phyloP scores from a whole-genome alignment of 768 basidiomycete species.

The Trametes cinnabarina region DNA sequence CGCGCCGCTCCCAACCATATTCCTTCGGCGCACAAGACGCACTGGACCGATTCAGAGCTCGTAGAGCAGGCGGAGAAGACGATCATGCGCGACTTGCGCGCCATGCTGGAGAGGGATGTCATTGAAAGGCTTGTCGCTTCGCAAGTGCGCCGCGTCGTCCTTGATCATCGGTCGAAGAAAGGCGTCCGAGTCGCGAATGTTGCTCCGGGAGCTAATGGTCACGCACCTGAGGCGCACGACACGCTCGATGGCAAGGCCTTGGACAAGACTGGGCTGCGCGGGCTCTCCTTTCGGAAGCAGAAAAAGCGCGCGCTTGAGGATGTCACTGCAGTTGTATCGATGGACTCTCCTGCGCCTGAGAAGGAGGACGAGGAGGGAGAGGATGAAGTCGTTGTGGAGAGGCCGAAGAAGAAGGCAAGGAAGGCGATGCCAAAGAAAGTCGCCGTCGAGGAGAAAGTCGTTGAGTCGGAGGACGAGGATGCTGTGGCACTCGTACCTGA shows the following conservation, averaged over 20 bases:
- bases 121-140: conserved; percentile 55
- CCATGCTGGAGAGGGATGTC: conserved; percentile 62
- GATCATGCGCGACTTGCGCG: conserved; percentile 56
- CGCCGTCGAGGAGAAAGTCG: conserved; percentile 34
- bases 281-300: conserved; percentile 44
- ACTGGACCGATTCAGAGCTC: conserved; percentile 54
- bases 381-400: conserved; percentile 19
- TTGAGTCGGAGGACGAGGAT: conserved; percentile 61
- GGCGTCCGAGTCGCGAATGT: conserved; percentile 24
- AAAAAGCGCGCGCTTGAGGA: conserved; percentile 39
- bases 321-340: neutral
- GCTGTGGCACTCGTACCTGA: conserved; percentile 22
- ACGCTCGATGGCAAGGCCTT: conserved; percentile 38
- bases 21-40: conserved; percentile 38
- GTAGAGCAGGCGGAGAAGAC: conserved; percentile 53
- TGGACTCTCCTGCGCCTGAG: conserved; percentile 20
- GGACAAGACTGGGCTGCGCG: conserved; percentile 44
- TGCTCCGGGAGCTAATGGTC: conserved; percentile 19
- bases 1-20: conserved; percentile 38
- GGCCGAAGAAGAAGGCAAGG: conserved; percentile 31
- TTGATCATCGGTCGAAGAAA: conserved; percentile 49
- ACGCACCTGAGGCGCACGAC: conserved; percentile 39
- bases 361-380: conserved; percentile 19
- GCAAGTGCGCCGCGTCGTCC: conserved; percentile 51
- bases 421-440: conserved; percentile 19